Percentiles rank a stretch among this genome's conserved stretches.
These are phyloP conservation scores for Hymenoscyphus scutula DNA, from an alignment of 2,329 filamentous ascomycete genomes.

Conservation along the genomic window DNA sequence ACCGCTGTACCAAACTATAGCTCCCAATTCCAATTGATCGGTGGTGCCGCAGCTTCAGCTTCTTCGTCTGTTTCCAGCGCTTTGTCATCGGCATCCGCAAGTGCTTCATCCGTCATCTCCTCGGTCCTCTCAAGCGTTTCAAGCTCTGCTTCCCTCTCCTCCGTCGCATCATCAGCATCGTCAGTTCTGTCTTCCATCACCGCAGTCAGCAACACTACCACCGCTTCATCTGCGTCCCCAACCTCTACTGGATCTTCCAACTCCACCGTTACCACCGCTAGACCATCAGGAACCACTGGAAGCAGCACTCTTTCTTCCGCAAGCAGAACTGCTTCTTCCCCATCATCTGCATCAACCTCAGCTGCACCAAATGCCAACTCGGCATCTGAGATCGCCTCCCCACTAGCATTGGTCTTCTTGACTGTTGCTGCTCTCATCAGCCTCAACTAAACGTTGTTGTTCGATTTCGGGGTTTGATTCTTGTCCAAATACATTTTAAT, in stretches of 20 bases:
- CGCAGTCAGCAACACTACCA: conserved; percentile 12
- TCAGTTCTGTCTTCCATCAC: conserved; percentile 4
- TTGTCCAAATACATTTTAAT: conserved; percentile 11
- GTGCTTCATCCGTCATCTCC: conserved; percentile 8
- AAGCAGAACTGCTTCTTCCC: conserved; percentile 5
- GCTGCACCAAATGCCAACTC: conserved; percentile 17
- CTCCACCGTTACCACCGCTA: conserved; percentile 8
- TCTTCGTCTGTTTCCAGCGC: conserved; percentile 13
- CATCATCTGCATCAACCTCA: conserved; percentile 7
- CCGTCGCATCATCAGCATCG: conserved; percentile 16
- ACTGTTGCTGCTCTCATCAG: conserved; percentile 32
- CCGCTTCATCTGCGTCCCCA: conserved; percentile 12
- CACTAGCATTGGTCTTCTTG: conserved; percentile 34
- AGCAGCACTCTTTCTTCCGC: conserved; percentile 4
- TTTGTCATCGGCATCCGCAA: conserved; percentile 2
- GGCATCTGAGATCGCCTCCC: conserved; percentile 28
- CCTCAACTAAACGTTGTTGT: conserved; percentile 28
- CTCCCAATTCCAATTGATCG: conserved; percentile 29
- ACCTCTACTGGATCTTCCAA: conserved; percentile 7
- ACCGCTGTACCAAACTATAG: conserved; percentile 28
- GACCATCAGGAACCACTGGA: conserved; percentile 6
- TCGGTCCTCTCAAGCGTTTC: conserved; percentile 14
- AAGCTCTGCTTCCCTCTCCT: conserved; percentile 7
- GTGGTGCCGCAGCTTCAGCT: conserved; percentile 18
- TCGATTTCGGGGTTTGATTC: background rate